Percentiles rank a stretch among this genome's conserved stretches.
Conservation (phyloP, 768 basidiomycete genomes). For the Leccinum subgranulosum region DNA sequence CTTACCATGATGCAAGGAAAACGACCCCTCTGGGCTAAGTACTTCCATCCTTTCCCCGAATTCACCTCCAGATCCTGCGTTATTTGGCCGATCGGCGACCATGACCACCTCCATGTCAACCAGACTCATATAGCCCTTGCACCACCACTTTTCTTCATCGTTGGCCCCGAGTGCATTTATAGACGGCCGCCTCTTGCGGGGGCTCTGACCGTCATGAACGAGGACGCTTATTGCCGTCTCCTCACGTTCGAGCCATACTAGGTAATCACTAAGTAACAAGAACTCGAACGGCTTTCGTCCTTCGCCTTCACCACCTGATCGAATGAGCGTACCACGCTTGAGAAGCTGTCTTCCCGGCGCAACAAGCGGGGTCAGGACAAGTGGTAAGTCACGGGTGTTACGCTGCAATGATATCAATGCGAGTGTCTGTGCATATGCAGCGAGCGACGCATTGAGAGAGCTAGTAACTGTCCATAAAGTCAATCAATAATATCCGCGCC, state of each 20-base stretch:
- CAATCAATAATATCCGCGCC: conserved; percentile 3
- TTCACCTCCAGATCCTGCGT: conserved; percentile 2
- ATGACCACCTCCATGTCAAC: conserved; percentile 78
- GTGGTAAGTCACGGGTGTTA: conserved; percentile 70
- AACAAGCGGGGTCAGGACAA: conserved; percentile 75
- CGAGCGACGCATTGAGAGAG: conserved; percentile 76
- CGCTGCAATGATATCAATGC: conserved; percentile 76
- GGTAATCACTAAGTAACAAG: conserved; percentile 77
- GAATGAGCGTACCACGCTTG: conserved; percentile 60
- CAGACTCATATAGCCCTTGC: conserved; percentile 64
- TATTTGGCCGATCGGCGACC: conserved; percentile 27
- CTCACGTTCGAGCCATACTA: conserved; percentile 69
- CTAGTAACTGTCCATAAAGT: conserved; percentile 54
- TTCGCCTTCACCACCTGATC: conserved; percentile 45
- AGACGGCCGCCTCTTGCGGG: conserved; percentile 16
- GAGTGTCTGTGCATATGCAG: conserved; percentile 74
- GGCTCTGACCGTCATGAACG: conserved; percentile 18
- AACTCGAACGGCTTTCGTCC: conserved; percentile 56
- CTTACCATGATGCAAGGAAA: conserved; percentile 69
- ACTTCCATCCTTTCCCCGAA: conserved; percentile 67
- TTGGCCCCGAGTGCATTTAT: conserved; percentile 24
- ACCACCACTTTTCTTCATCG: conserved; percentile 71
- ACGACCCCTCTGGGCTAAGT: conserved; percentile 73
- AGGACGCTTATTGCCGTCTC: conserved; percentile 32
- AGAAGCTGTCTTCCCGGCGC: conserved; percentile 77